Evolutionary conservation across 495 filamentous ascomycete genomes (phyloP), one percentile per base, ranked within the genome.

Genomic region (Tuber calosporum): DNA sequence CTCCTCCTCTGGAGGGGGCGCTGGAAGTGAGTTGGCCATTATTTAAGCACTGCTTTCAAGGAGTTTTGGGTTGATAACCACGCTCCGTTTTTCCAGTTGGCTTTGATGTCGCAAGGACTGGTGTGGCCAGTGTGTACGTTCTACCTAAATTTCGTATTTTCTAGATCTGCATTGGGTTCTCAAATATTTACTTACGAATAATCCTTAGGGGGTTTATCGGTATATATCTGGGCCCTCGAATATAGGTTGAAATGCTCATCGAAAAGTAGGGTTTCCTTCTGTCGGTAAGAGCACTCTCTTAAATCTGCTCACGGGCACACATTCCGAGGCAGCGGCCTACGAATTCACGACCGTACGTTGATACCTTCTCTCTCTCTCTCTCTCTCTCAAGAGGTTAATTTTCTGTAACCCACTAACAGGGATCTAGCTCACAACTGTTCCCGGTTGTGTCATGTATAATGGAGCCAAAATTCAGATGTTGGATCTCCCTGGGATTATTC

Each of bases 391-490:
- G 45, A 11, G 45, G 45, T 26, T 17, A 45, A 37, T 36, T 43
- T 20, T 67, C 5, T 11, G 34, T 22, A 30, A 1, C 41, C 7
- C n/a, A 26, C 76, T 79, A 69, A 79, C 67, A 67, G 7, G 39
- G n/a, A 58, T 67, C 22, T 19, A 81, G 75, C 87, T 99, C 80
- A 99, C 95, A 66, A 97, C 94, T 70, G 95, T 99, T 39, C 95
- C 95, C 69, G 95, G 95, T 68, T 96, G 97, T 86, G 94, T 99
- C 67, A 84, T 90, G 79, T 98, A 97, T 84, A 98, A 98, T 82
- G 95, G 94, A 72, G 95, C 95, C 43, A 96, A 96, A 80, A 92
- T 99, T 79, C 95, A 99, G 84, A 99, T 99, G 87, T 90, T 99
- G 66, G 95, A 99, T 89, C 87, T 99, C 78, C 95, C 95, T 13